Base-by-base conservation (phyloP, 176 grass and related monocot genomes). In the Eremochloa ophiuroides region DNA sequence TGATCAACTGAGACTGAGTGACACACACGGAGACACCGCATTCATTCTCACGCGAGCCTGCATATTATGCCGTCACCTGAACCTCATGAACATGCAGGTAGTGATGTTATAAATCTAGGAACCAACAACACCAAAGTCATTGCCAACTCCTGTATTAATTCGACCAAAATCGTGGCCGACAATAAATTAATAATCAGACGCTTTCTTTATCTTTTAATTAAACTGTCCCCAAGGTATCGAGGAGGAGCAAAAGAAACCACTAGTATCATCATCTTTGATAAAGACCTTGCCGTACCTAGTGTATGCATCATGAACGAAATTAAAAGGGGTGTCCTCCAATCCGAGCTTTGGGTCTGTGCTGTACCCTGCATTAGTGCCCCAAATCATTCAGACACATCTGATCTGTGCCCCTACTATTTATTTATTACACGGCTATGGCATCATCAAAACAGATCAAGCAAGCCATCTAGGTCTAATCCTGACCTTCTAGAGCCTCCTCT, bases 371-470 rank as follows among this genome's bases (percentile, higher is more conserved):
- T 25, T 13, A 51, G 31, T 75, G 82, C 61, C 55, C 78, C 77
- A 29, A 81, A 89, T 81, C 77, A 81, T 81, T 64, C 35, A 44
- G 69, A 44, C 82, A 71, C 71, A 70, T n/a, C 25, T 61, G 30
- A 23, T n/a, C 50, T 55, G 20, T 10, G 15, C 58, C 82, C 7
- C 8, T 63, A 51, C 8, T 33, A 25, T 48, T 16, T 56, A 43
- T 15, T 44, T 12, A 69, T 40, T 6, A 41, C 67, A 80, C 42
- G 31, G 16, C 25, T 43, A 30, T 71, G 41, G 20, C 77, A 77
- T 89, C 78, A 85, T 81, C 44, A 58, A 85, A 89, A 71, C 42
- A 43, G 53, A 81, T 62, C 61, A 13, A 78, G 27, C 18, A 25
- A 58, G n/a, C 55, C 27, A 66, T 64, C 37, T 12, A 50, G 18